Percentiles rank a stretch among this genome's conserved stretches.
Evolutionary conservation across 352 stramenopile genomes (phyloP).

Genomic region (Aphanomyces euteiches): DNA sequence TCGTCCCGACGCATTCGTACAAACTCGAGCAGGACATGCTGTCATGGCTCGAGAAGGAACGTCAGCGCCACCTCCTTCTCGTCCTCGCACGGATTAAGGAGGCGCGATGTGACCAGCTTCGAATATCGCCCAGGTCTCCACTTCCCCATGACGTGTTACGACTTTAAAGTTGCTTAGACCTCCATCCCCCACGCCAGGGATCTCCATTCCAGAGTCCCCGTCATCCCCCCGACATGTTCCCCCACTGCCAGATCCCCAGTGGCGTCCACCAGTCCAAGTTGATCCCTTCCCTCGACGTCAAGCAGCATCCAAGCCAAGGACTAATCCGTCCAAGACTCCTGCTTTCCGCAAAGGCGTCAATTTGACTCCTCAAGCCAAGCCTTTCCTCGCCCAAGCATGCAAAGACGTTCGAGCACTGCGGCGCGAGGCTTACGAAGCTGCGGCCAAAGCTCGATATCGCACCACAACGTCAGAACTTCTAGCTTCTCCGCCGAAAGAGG

Average conservation of each 20-base stretch:
- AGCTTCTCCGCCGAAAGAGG: background rate
- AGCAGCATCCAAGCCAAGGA: background rate
- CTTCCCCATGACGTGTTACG: background rate
- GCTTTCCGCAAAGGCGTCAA: constrained; percentile 47
- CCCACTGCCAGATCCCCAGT: constrained; percentile 31
- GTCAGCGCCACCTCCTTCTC: constrained; percentile 17
- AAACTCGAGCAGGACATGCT: constrained; percentile 19
- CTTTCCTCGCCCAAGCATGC: constrained; percentile 44
- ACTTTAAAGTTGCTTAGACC: background rate
- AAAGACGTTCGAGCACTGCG: constrained; percentile 48
- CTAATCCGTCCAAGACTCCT: constrained; percentile 18
- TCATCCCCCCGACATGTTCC: too few relatives aligned
- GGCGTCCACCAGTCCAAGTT: constrained; percentile 44
- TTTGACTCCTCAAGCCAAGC: constrained; percentile 45
- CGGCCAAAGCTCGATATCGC: constrained; percentile 33
- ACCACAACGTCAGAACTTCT: background rate
- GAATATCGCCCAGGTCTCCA: too few relatives aligned
- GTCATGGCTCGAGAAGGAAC: constrained; percentile 28
- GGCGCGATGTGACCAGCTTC: background rate
- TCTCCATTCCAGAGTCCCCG: background rate
- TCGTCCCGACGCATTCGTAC: constrained; percentile 8
- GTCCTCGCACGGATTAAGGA: constrained; percentile 23
- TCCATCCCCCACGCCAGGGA: background rate
- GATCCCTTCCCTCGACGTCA: background rate
- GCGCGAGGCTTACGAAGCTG: constrained; percentile 43